phyloP scores from a whole-genome alignment of 2,329 filamentous ascomycete genomes.

The Beauveria brongniartii region DNA sequence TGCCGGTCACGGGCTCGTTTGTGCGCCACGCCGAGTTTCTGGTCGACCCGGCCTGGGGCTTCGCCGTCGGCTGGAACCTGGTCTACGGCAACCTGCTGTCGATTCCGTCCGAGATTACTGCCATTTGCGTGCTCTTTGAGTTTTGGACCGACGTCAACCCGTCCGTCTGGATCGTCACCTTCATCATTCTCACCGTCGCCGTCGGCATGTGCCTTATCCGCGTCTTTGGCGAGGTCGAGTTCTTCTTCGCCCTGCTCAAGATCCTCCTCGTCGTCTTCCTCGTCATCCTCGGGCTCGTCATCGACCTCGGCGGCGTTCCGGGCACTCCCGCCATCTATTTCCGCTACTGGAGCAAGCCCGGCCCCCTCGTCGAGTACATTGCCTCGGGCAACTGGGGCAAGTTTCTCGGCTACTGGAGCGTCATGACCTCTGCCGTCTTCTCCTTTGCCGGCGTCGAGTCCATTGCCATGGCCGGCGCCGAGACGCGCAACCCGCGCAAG shows the following conservation, averaged over 20 bases:
- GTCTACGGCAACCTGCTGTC: constrained; percentile 47
- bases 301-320: constrained; percentile 54
- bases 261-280: constrained; percentile 54
- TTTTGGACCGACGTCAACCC: constrained; percentile 54
- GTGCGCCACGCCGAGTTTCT: constrained; percentile 53
- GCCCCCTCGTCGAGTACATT: constrained; percentile 60
- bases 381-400: constrained; percentile 47
- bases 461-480: constrained; percentile 54
- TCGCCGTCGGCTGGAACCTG: constrained; percentile 46
- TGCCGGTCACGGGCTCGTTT: constrained; percentile 56
- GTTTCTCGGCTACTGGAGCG: constrained; percentile 59
- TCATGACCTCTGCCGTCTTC: constrained; percentile 56
- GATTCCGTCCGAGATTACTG: constrained; percentile 53
- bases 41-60: constrained; percentile 52
- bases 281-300: constrained; percentile 53
- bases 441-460: constrained; percentile 60
- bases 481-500: constrained; percentile 46
- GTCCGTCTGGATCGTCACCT: constrained; percentile 40
- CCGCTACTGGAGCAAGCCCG: constrained; percentile 60
- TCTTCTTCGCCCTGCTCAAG: constrained; percentile 44
- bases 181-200: constrained; percentile 44
- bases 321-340: constrained; percentile 55
- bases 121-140: constrained; percentile 53
- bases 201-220: constrained; percentile 52
- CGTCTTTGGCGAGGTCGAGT: constrained; percentile 53